A percentile compares a stretch with the other conserved stretches of the same genome.
phyloP scores from a whole-genome alignment of 2,329 filamentous ascomycete species.

The Clonostachys solani region DNA sequence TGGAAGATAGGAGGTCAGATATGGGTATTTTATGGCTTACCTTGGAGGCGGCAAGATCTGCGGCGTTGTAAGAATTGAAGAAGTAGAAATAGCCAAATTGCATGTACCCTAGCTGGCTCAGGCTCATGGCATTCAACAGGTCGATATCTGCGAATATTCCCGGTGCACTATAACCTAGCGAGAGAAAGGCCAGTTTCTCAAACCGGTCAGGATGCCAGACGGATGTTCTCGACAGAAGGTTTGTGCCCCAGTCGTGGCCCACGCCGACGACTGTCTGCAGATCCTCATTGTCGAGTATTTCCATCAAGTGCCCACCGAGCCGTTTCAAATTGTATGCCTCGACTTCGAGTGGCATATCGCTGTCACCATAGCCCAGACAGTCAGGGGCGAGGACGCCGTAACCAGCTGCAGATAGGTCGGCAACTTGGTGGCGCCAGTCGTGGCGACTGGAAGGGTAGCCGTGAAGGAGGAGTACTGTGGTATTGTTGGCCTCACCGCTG shows the following conservation, averaged over 20 bases:
- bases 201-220: slow-evolving; percentile 15
- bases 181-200: neutral
- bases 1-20: neutral
- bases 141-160: neutral
- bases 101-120: neutral
- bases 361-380: slow-evolving; percentile 19
- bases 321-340: slow-evolving; percentile 16
- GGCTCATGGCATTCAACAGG: neutral
- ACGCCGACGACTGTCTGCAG: slow-evolving; percentile 35
- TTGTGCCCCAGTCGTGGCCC: slow-evolving; percentile 35
- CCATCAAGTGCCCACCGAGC: slow-evolving; percentile 15
- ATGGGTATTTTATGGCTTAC: neutral
- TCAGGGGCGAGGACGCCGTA: slow-evolving; percentile 20
- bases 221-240: slow-evolving; percentile 14
- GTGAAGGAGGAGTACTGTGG: slow-evolving; percentile 2
- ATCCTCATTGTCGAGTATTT: slow-evolving; percentile 14
- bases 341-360: slow-evolving; percentile 11
- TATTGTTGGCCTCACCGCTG: neutral
- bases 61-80: neutral
- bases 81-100: neutral
- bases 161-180: neutral
- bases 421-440: slow-evolving; percentile 16
- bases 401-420: slow-evolving; percentile 13
- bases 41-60: neutral
- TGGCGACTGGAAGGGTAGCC: slow-evolving; percentile 1